Conservation (phyloP, 192 early-diverging fungal species). For the Lunasporangiospora selenospora region DNA sequence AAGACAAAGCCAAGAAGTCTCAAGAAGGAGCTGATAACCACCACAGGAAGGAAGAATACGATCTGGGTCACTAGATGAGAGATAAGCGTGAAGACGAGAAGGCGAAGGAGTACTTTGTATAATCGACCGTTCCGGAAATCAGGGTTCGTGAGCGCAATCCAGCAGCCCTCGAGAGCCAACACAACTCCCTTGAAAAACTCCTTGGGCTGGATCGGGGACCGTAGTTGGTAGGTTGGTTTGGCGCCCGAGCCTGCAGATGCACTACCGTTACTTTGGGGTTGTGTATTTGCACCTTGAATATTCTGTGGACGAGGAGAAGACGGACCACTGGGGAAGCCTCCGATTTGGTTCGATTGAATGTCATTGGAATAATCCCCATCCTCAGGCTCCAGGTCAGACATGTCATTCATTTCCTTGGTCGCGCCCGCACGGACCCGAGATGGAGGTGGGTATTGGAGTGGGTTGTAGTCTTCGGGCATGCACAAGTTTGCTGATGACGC, state of each 20-base stretch:
- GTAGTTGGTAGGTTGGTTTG: conserved; percentile 16
- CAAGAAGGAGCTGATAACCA: conserved; percentile 41
- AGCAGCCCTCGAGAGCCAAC: conserved; percentile 52
- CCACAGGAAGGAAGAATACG: conserved; percentile 52
- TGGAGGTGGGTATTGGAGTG: conserved; percentile 43
- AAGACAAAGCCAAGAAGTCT: conserved; percentile 20
- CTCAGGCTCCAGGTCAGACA: conserved; percentile 15
- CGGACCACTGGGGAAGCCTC: conserved; percentile 9
- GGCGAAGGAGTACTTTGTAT: conserved; percentile 46
- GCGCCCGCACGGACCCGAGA: conserved; percentile 36
- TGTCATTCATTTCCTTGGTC: conserved; percentile 15
- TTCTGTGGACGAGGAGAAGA: conserved; percentile 9
- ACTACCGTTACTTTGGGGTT: too few relatives aligned
- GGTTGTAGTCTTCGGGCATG: conserved; percentile 44
- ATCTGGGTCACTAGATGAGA: conserved; percentile 52
- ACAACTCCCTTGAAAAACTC: conserved; percentile 46
- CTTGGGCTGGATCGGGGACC: conserved; percentile 41
- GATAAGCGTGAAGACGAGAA: conserved; percentile 47
- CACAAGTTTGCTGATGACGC: conserved; percentile 17
- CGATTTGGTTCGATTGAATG: background rate
- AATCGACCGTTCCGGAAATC: conserved; percentile 51
- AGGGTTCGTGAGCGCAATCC: conserved; percentile 54
- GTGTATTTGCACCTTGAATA: conserved; percentile 15
- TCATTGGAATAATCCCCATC: background rate
- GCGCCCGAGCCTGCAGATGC: background rate